phyloP scores from a whole-genome alignment of 768 basidiomycete species.

The Leccinellum rugosiceps region DNA sequence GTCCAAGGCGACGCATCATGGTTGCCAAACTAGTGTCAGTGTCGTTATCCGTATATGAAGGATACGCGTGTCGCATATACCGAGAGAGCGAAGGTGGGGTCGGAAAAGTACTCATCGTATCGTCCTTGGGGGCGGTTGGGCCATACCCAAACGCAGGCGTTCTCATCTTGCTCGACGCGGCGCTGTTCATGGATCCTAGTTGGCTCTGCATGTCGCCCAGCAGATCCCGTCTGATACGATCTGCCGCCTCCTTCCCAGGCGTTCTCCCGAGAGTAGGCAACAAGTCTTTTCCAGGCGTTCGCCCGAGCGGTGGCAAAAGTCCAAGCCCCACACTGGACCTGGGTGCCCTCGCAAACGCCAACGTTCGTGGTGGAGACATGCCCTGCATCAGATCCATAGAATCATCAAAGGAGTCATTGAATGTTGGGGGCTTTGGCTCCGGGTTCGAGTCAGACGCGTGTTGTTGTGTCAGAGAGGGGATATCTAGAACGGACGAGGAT shows the following conservation, averaged over 20 bases:
- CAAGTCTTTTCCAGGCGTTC: slow-evolving; percentile 64
- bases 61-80: slow-evolving; percentile 48
- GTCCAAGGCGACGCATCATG: slow-evolving; percentile 63
- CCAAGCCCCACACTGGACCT: slow-evolving; percentile 32
- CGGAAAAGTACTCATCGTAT: slow-evolving; percentile 66
- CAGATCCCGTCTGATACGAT: slow-evolving; percentile 63
- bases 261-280: slow-evolving; percentile 52
- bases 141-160: slow-evolving; percentile 31
- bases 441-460: slow-evolving; percentile 39
- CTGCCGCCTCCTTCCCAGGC: slow-evolving; percentile 69
- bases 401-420: slow-evolving; percentile 37
- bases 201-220: slow-evolving; percentile 51
- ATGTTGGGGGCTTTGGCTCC: slow-evolving; percentile 35
- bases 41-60: slow-evolving; percentile 36
- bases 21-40: slow-evolving; percentile 63
- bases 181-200: slow-evolving; percentile 13
- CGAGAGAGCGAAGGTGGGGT: slow-evolving; percentile 69
- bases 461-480: slow-evolving; percentile 46
- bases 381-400: slow-evolving; percentile 38
- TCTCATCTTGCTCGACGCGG: slow-evolving; percentile 17
- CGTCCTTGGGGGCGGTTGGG: slow-evolving; percentile 36
- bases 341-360: slow-evolving; percentile 46
- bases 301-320: slow-evolving; percentile 40
- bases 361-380: slow-evolving; percentile 53
- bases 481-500: slow-evolving; percentile 39